These are phyloP conservation scores for Ogataea thermomethanolica DNA, from an alignment of 805 yeast species.

Conservation along the genomic window DNA sequence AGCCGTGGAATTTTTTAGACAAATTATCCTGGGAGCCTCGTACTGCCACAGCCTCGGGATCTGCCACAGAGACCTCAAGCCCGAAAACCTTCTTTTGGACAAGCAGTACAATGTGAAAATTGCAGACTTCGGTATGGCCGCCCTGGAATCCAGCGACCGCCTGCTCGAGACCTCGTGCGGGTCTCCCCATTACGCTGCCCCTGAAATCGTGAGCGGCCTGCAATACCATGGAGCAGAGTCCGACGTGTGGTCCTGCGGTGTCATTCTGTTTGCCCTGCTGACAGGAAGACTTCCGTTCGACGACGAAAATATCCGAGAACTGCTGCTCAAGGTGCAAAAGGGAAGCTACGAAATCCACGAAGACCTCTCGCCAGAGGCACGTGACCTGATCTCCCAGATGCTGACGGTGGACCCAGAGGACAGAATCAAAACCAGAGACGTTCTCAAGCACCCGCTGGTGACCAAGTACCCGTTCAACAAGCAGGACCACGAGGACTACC, in stretches of 20 bases:
- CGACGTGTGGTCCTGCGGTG: constrained; percentile 98
- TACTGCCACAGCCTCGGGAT: constrained; percentile 67
- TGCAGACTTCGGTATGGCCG: constrained; percentile 99
- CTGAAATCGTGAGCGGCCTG: constrained; percentile 94
- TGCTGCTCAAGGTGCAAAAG: constrained; percentile 84
- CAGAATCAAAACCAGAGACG: constrained; percentile 75
- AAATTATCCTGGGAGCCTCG: constrained; percentile 60
- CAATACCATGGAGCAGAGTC: constrained; percentile 96
- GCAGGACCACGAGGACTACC: constrained; percentile 28
- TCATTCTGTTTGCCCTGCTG: constrained; percentile 85
- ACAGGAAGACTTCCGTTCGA: constrained; percentile 97
- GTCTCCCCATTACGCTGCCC: constrained; percentile 97
- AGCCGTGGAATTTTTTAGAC: constrained; percentile 83
- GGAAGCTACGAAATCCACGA: constrained; percentile 85
- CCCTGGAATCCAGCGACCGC: constrained; percentile 75
- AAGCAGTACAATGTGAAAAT: constrained; percentile 85
- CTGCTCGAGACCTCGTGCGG: constrained; percentile 94
- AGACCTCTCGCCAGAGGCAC: constrained; percentile 77
- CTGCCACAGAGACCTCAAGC: constrained; percentile 76
- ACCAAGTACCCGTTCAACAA: constrained; percentile 61
- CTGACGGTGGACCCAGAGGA: constrained; percentile 75
- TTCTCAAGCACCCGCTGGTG: constrained; percentile 77
- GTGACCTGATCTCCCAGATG: constrained; percentile 78
- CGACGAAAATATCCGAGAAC: constrained; percentile 87
- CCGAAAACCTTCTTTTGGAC: constrained; percentile 76